A percentile compares a stretch with the other conserved stretches of the same genome.
phyloP scores from a whole-genome alignment of 75 land plant genomes.

The Gnetum montanum region DNA sequence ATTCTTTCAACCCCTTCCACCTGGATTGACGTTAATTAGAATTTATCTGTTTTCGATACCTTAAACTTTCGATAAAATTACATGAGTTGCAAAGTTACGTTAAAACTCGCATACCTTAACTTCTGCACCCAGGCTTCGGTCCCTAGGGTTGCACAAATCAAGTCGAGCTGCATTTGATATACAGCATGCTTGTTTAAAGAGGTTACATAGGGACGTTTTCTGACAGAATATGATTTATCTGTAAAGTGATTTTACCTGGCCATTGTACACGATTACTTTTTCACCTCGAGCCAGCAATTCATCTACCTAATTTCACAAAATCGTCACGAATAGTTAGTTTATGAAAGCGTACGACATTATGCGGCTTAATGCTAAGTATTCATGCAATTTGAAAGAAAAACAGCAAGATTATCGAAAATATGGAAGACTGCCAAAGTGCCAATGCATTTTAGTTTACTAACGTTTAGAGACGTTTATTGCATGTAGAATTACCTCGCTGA shows the following conservation, averaged over 20 bases:
- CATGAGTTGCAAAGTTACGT: too few relatives aligned
- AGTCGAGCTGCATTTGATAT: conserved; percentile 45
- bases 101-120: conserved; percentile 68
- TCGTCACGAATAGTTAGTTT: background rate
- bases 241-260: conserved; percentile 45
- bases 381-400: background rate
- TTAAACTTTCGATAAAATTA: too few relatives aligned
- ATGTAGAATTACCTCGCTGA: conserved; percentile 1
- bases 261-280: conserved; percentile 79
- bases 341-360: background rate
- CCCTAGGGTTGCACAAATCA: conserved; percentile 78
- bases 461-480: background rate
- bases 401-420: background rate
- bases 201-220: background rate
- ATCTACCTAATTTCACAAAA: conserved; percentile 63
- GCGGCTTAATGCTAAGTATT: background rate
- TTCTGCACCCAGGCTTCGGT: conserved; percentile 82
- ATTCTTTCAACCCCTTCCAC: conserved; percentile 57
- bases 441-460: background rate
- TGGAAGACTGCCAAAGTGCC: background rate
- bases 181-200: background rate
- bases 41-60: too few relatives aligned
- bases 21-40: too few relatives aligned
- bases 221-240: background rate
- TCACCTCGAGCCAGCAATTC: conserved; percentile 60